phyloP scores from a whole-genome alignment of 192 early-diverging fungal genomes.

The Dissophora ornata region DNA sequence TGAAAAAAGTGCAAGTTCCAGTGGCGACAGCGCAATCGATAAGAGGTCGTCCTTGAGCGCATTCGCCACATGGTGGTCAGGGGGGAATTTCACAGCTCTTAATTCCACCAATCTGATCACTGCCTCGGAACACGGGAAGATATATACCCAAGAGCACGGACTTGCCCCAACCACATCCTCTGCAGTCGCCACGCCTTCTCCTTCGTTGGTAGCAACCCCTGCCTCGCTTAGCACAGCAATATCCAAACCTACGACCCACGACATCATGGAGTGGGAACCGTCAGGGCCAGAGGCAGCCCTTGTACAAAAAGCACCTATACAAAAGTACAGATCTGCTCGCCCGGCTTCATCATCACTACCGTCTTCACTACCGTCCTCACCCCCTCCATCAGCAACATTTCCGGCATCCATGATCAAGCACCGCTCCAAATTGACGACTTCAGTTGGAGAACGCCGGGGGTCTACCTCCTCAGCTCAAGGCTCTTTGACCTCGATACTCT shows the following conservation, averaged over 20 bases:
- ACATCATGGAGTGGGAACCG: conserved; percentile 39
- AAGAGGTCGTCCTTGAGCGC: conserved; percentile 15
- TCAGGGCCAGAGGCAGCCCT: conserved; percentile 30
- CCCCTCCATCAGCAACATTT: conserved; percentile 24
- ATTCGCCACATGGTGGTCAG: conserved; percentile 39
- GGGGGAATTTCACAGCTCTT: neutral
- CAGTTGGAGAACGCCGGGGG: conserved; percentile 11
- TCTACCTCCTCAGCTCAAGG: conserved; percentile 26
- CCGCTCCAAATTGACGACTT: conserved; percentile 3
- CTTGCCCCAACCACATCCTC: neutral
- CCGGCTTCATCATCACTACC: conserved; percentile 13
- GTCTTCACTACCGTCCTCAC: conserved; percentile 27
- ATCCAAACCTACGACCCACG: neutral
- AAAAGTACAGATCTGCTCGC: neutral
- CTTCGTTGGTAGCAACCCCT: conserved; percentile 2
- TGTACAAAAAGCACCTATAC: conserved; percentile 2
- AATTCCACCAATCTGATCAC: conserved; percentile 11
- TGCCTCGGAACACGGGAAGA: conserved; percentile 6
- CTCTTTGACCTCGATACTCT: conserved; percentile 13
- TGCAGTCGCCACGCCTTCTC: neutral
- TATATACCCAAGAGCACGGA: conserved; percentile 7
- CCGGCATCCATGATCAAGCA: conserved; percentile 27
- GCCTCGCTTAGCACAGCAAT: neutral
- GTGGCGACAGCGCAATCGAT: neutral
- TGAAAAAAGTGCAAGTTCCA: neutral